Percentiles rank a stretch among this genome's conserved stretches.
phyloP scores from a whole-genome alignment of 2,329 filamentous ascomycete genomes.

The Cladosporium sp. region DNA sequence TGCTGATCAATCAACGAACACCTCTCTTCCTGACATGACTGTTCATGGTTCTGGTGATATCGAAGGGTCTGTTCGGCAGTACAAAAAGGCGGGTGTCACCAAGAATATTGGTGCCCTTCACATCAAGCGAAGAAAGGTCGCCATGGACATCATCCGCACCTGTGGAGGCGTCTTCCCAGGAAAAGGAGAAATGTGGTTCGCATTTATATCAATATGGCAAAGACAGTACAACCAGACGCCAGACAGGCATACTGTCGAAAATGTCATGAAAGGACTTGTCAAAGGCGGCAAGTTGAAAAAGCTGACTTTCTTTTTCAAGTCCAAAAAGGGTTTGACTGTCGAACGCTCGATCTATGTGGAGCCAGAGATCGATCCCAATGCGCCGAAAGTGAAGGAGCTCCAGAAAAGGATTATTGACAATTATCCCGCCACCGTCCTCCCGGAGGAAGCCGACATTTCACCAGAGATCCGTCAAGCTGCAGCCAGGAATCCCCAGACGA shows the following conservation, averaged over 20 bases:
- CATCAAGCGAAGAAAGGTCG: constrained; percentile 45
- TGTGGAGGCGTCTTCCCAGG: constrained; percentile 54
- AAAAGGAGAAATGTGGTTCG: constrained; percentile 51
- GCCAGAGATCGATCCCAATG: constrained; percentile 42
- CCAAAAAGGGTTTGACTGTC: constrained; percentile 44
- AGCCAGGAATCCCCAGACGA: background rate
- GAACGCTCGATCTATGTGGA: constrained; percentile 49
- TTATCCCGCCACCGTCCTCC: constrained; percentile 42
- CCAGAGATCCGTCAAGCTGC: constrained; percentile 24
- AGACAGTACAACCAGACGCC: constrained; percentile 43
- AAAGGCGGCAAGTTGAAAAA: constrained; percentile 49
- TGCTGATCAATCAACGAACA: background rate
- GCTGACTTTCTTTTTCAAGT: constrained; percentile 49
- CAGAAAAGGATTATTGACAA: constrained; percentile 47
- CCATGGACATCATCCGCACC: constrained; percentile 52
- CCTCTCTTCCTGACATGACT: background rate
- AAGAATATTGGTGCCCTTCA: constrained; percentile 7
- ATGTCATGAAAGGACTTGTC: constrained; percentile 48
- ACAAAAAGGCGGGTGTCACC: constrained; percentile 3
- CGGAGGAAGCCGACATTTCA: constrained; percentile 38
- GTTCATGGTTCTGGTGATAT: background rate
- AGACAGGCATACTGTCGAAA: constrained; percentile 50
- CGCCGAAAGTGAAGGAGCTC: constrained; percentile 45
- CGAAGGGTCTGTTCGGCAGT: background rate
- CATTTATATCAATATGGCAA: constrained; percentile 53